phyloP scores from a whole-genome alignment of 176 grass and related monocot species.

The Triticum aestivum region DNA sequence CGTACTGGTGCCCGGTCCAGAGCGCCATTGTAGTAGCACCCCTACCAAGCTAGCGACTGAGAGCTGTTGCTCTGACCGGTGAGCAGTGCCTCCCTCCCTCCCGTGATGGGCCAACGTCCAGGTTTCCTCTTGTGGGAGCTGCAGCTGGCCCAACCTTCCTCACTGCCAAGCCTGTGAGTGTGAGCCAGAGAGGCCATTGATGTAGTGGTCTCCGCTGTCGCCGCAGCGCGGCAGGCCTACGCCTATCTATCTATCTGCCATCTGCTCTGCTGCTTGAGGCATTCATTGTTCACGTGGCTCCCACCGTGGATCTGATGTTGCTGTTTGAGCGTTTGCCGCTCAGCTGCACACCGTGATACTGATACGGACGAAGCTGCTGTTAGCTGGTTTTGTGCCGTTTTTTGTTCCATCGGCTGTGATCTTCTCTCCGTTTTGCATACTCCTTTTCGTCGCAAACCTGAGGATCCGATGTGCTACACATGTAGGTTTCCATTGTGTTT shows the following conservation, averaged over 20 bases:
- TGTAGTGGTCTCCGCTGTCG: constrained; percentile 30
- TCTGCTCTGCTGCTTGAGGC: not conserved
- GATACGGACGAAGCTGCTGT: not conserved
- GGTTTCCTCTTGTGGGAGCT: constrained; percentile 44
- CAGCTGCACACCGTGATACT: no score
- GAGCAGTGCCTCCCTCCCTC: constrained; percentile 31
- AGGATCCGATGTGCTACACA: not conserved
- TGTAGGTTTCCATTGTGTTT: not conserved
- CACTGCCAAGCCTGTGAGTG: constrained; percentile 12
- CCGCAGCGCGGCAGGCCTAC: constrained; percentile 1
- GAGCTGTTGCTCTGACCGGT: constrained; percentile 32
- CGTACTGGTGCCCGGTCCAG: constrained; percentile 8
- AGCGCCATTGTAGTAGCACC: not conserved
- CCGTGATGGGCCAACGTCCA: constrained; percentile 40
- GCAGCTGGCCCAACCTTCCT: constrained; percentile 15
- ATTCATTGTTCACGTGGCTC: constrained; percentile 27
- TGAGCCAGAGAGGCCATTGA: constrained; percentile 39
- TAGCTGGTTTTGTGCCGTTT: not conserved
- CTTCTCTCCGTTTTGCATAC: no score
- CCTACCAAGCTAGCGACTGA: constrained; percentile 22
- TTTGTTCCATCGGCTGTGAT: not conserved
- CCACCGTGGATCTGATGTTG: no score
- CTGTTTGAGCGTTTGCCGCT: no score
- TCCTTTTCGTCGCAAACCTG: not conserved
- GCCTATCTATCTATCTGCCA: constrained; percentile 4